Conservation (phyloP, 177 flowering plant genomes). For the Tripterygium wilfordii region DNA sequence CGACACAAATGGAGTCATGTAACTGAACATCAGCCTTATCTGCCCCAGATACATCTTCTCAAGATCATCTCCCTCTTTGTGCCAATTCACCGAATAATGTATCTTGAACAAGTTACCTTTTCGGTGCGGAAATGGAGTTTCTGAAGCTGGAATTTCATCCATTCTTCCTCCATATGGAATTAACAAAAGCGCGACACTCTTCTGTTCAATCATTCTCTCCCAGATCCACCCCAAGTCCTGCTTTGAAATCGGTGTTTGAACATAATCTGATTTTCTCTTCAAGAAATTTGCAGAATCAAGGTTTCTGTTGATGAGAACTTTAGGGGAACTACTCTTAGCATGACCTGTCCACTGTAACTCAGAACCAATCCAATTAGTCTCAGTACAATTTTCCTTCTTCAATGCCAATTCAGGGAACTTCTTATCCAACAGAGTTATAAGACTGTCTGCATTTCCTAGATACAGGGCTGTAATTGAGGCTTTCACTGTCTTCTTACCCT, state of each 20-base stretch:
- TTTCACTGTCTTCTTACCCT: conserved; percentile 1
- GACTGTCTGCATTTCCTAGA: conserved; percentile 7
- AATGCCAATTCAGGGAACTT: conserved; percentile 20
- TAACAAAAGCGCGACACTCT: conserved; percentile 1
- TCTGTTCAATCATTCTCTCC: conserved; percentile 10
- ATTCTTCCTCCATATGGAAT: conserved; percentile 35
- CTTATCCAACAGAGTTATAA: conserved; percentile 2
- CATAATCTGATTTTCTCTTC: conserved; percentile 19
- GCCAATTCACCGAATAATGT: conserved; percentile 21
- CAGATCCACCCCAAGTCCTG: conserved; percentile 8
- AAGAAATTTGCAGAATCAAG: neutral
- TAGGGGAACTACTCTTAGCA: neutral
- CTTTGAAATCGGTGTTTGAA: conserved; percentile 11
- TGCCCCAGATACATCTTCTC: neutral
- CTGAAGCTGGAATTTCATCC: conserved; percentile 18
- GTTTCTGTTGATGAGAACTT: conserved; percentile 7
- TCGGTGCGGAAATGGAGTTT: conserved; percentile 33
- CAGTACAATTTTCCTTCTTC: conserved; percentile 9
- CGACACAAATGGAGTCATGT: conserved; percentile 26
- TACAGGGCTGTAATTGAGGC: neutral
- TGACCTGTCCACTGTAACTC: conserved; percentile 3
- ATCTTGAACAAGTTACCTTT: conserved; percentile 20
- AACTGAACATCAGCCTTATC: conserved; percentile 14
- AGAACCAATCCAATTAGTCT: conserved; percentile 17
- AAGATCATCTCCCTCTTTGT: conserved; percentile 5